A percentile compares a stretch with the other conserved stretches of the same genome.
phyloP scores from a whole-genome alignment of 192 early-diverging fungal species.

The Backusella tarrabulga region DNA sequence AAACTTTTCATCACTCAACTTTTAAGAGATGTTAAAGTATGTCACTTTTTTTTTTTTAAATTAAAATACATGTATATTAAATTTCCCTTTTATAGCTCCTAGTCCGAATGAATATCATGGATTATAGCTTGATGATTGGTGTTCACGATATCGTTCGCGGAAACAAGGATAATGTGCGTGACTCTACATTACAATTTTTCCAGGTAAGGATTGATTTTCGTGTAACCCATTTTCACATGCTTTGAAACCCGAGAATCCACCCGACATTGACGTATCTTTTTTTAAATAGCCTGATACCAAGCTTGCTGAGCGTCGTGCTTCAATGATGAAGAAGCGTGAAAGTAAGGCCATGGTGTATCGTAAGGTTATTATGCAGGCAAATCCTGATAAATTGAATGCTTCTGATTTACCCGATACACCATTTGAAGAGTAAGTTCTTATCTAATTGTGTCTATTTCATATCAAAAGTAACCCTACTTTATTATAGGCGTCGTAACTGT shows the following conservation, averaged over 20 bases:
- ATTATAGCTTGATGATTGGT: conserved; percentile 96
- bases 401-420: conserved; percentile 56
- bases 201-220: conserved; percentile 21
- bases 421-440: conserved; percentile 28
- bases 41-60: background rate
- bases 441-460: background rate
- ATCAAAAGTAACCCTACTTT: background rate
- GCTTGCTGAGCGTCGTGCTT: conserved; percentile 44
- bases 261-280: background rate
- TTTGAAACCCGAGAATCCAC: background rate
- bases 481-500: conserved; percentile 63
- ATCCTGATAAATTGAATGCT: conserved; percentile 59
- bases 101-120: conserved; percentile 57
- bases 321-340: conserved; percentile 43
- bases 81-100: conserved; percentile 21
- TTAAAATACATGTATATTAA: background rate
- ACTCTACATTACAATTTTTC: conserved; percentile 87
- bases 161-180: conserved; percentile 89
- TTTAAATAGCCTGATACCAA: conserved; percentile 28
- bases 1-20: conserved; percentile 82
- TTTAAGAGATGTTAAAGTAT: conserved; percentile 82
- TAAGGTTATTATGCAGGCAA: conserved; percentile 51
- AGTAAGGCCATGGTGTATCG: conserved; percentile 50
- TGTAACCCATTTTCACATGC: background rate
- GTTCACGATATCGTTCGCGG: conserved; percentile 86